Evolutionary conservation across 1,284 basidiomycete genomes (phyloP).

Genomic region (Vanrija sp.): DNA sequence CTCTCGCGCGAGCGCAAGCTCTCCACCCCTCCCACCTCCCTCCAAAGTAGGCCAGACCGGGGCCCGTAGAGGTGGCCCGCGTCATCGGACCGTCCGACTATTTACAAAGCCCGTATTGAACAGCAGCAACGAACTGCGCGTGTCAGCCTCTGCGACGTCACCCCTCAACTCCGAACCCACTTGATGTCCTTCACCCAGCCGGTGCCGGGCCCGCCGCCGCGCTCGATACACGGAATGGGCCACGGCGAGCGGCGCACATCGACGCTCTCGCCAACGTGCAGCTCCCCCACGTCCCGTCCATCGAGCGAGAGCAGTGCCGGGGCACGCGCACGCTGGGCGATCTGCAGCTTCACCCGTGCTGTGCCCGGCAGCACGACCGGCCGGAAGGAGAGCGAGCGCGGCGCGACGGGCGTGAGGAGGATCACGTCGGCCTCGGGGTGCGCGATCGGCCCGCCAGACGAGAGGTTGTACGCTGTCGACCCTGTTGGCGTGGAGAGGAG

Average conservation of each 20-base stretch:
- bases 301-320: slow-evolving; percentile 89
- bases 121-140: slow-evolving; percentile 64
- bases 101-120: slow-evolving; percentile 87
- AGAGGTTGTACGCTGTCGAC: slow-evolving; percentile 93
- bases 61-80: too few species aligned
- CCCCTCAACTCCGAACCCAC: slow-evolving; percentile 22
- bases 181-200: slow-evolving; percentile 98
- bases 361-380: slow-evolving; percentile 83
- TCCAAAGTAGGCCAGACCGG: too few species aligned
- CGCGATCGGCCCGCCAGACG: slow-evolving; percentile 91
- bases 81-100: slow-evolving; percentile 51
- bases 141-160: slow-evolving; percentile 1
- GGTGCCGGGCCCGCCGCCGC: slow-evolving; percentile 73
- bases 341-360: slow-evolving; percentile 73
- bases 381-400: slow-evolving; percentile 85
- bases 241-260: slow-evolving; percentile 76
- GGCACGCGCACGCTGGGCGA: slow-evolving; percentile 76
- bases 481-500: slow-evolving; percentile 95
- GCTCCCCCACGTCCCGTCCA: slow-evolving; percentile 73
- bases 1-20: too few species aligned
- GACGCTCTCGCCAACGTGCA: slow-evolving; percentile 78
- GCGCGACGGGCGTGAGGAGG: slow-evolving; percentile 90
- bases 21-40: too few species aligned
- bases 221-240: slow-evolving; percentile 88
- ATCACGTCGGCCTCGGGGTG: slow-evolving; percentile 87